Evolutionary conservation across 345 rosid genomes (phyloP), one percentile per base, ranked within the genome.

Genomic region (Eucalyptus brandiana): DNA sequence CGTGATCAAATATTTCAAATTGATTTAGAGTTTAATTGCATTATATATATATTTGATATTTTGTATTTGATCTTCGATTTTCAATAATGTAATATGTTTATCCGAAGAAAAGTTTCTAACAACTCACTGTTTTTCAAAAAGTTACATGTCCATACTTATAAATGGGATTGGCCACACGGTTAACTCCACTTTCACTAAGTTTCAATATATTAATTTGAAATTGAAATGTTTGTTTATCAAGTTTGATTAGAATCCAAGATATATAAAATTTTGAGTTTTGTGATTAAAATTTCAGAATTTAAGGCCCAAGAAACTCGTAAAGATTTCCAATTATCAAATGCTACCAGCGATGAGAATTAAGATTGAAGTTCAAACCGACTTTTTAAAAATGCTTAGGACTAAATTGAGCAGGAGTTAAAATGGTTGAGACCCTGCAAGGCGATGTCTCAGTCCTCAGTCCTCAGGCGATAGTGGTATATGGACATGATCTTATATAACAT

Each of bases 301-400:
- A 69, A 17, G 42, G 24, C 24, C 24, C 12, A 34, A 69, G 24
- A 69, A 69, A 69, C 76, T 16, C 5, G 23, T 16, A 8, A 16
- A 12, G 24, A 2, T 69, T 34, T 69, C 7, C 44, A 5, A 3
- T 10, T 5, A 9, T 69, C 6, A 69, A 17, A 18, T 32, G 24
- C 3, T 23, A 11, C 6, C 1, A 2, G 1, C 2, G 3, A 3
- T 7, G 15, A 23, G 24, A 69, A 32, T 69, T 37, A 37, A 34
- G 2, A 34, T 69, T 19, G 2, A 34, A 34, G 3, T 37, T 69
- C 2, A 12, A 69, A 34, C 24, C 8, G 26, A 11, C 14, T 34
- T 40, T 67, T 76, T 21, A 11, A 40, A 40, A 76, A 76, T 37
- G 4, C 7, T 21, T 76, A 72, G 5, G 9, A 37, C 19, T 76